Conservation (phyloP, 164 flowering plant genomes). For the Berberis thunbergii region DNA sequence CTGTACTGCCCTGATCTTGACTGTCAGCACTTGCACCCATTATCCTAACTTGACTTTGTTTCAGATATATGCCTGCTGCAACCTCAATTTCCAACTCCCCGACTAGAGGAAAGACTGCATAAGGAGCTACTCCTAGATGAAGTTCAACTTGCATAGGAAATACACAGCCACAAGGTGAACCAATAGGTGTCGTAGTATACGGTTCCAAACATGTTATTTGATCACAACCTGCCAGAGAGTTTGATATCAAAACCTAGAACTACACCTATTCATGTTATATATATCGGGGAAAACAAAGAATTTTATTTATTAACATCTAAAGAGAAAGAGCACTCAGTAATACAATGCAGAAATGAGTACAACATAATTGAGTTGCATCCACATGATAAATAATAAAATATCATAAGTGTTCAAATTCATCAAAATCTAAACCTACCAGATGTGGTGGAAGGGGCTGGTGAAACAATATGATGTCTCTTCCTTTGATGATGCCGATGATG, state of each 20-base stretch:
- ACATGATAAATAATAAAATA: background rate
- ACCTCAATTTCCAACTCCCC: conserved; percentile 78
- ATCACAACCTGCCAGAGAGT: conserved; percentile 59
- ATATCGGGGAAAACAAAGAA: too few relatives aligned
- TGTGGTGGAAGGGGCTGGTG: conserved; percentile 43
- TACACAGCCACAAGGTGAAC: conserved; percentile 94
- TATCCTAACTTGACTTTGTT: conserved; percentile 87
- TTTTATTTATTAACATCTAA: too few relatives aligned
- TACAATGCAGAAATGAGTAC: background rate
- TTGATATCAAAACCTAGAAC: conserved; percentile 7
- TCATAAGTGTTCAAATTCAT: background rate
- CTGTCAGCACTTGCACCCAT: conserved; percentile 82
- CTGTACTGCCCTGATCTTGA: conserved; percentile 54
- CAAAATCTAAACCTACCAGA: conserved; percentile 23
- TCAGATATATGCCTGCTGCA: conserved; percentile 77
- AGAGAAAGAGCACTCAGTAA: too few relatives aligned
- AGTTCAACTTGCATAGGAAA: conserved; percentile 87
- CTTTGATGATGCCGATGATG: conserved; percentile 20
- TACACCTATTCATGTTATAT: background rate
- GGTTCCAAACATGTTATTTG: conserved; percentile 69
- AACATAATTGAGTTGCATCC: background rate
- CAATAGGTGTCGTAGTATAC: conserved; percentile 65
- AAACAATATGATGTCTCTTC: conserved; percentile 23
- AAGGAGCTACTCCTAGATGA: conserved; percentile 58
- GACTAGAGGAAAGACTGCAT: conserved; percentile 65